Conservation (phyloP, 495 filamentous ascomycete genomes). For the Entonaema liquescens region DNA sequence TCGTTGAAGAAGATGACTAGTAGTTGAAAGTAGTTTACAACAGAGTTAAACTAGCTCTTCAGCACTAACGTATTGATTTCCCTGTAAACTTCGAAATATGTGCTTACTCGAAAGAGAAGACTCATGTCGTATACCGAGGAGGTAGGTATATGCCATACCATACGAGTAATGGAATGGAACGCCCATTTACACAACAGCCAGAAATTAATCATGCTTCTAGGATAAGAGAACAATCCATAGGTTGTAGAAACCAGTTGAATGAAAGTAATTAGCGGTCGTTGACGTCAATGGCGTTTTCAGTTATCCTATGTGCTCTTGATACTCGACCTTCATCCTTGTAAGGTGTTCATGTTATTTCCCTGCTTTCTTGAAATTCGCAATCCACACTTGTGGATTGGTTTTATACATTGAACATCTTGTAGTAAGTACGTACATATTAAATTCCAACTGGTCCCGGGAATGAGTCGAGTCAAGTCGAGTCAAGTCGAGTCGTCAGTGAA, state of each 20-base stretch:
- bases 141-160: too few relatives aligned
- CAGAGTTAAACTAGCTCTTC: not conserved
- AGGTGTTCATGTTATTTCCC: constrained; percentile 16
- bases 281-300: constrained; percentile 36
- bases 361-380: constrained; percentile 27
- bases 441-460: not conserved
- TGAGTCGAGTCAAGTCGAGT: constrained; percentile 4
- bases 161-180: not conserved
- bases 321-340: constrained; percentile 22
- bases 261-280: constrained; percentile 5
- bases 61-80: not conserved
- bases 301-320: constrained; percentile 10
- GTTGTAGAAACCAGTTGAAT: not conserved
- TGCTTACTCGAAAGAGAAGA: not conserved
- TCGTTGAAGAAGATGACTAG: not conserved
- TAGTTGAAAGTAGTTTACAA: not conserved
- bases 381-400: constrained; percentile 28
- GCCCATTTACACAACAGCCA: not conserved
- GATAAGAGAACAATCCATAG: not conserved
- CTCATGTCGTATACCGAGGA: not conserved
- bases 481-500: constrained; percentile 1
- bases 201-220: not conserved
- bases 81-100: not conserved
- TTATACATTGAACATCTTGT: not conserved
- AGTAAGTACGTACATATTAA: not conserved